Evolutionary conservation across 129 eudicot species (phyloP), one percentile per base, ranked within the genome.

Genomic region (Flaveria ramosissima): DNA sequence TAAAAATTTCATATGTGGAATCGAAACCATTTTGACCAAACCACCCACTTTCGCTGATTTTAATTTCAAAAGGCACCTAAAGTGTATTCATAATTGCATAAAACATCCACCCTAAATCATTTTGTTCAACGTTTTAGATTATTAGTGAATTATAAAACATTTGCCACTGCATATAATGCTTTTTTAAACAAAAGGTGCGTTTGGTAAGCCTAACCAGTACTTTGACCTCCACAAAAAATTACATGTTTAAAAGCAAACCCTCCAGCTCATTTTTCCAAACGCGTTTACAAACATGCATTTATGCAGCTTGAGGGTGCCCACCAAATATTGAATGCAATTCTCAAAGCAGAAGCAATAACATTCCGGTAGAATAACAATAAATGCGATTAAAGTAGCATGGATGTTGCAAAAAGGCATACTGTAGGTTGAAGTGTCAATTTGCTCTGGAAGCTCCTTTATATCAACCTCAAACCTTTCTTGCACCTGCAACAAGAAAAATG

Each of bases 391-490:
- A 51, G 13, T 71, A 74, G 46, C 42, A 36, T 23, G 60, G 8
- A 68, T 72, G 45, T 11, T 55, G 71, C 52, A 10, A 67, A 61
- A 52, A 11, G 53, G 9, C 92, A 19, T 89, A 92, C 96, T 92
- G 85, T 92, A 92, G 68, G 96, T 92, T 1, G 96, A 84, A 15
- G 97, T 86, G 68, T 89, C 97, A 70, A 92, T 89, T 75, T 89
- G 93, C 85, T 89, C 97, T 6, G 97, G 97, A 59, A 92, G 96
- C 84, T 88, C 96, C 78, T 92, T 92, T 53, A 92, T 92, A 78
- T 92, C 97, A 39, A 92, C 97, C 77, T 89, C 96, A 83, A 92
- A 92, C 83, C 97, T 84, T 73, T 84, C 97, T 80, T 92, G 97
- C 77, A 92, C 97, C 97, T 92, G 87, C 46, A 48, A 70, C 11